Evolutionary conservation across 2,329 filamentous ascomycete genomes (phyloP), one percentile per base, ranked within the genome.

Genomic region (Balansia obtecta): DNA sequence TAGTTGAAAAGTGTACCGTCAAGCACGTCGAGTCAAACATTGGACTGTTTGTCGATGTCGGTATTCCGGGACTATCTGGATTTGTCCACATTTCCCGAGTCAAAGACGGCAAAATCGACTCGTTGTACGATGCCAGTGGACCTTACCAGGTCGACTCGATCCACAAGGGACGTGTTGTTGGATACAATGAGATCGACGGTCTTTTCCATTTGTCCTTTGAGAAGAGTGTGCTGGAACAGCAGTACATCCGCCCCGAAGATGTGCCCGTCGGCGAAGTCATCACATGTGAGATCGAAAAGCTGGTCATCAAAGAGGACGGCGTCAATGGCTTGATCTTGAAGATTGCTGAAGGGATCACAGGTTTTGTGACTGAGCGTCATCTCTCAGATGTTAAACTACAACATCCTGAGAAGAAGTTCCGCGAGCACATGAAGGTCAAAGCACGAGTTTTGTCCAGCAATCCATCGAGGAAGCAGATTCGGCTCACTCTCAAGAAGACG

Each of bases 1-100:
- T 86, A 43, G 71, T 96, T 27, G 83, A 91, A 45, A 78, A 85
- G 56, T 88, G 86, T 51, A 88, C 80, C 38, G 82, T 98, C 8
- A 77, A 82, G 49, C 85, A 85, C 57, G 88, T 96, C 2, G 86
- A 94, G 56, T 73, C 82, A 5, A 82, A 83, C 3, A 79, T 91
- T 53, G 94, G 93, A 49, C 73, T 96, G 2, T 95, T 94, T 60
- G 75, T 89, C 8, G 79, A 86, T 56, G 68, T 89, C 39, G 83
- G 82, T 1, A 56, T 69, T 15, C 55, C 65, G 4, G 88, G 82
- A 32, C 72, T 91, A 2, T 73, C 79, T n/a, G 88, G 88, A 10
- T 98, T 96, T 61, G 89, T 94, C 20, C 93, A 98, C 65, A 94
- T 98, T 56, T 98, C 93, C 1, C 81, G 87, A 55, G 79, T 98